These are phyloP conservation scores for Leucocoprinus leucothites DNA, from an alignment of 768 basidiomycete genomes.

Conservation along the genomic window DNA sequence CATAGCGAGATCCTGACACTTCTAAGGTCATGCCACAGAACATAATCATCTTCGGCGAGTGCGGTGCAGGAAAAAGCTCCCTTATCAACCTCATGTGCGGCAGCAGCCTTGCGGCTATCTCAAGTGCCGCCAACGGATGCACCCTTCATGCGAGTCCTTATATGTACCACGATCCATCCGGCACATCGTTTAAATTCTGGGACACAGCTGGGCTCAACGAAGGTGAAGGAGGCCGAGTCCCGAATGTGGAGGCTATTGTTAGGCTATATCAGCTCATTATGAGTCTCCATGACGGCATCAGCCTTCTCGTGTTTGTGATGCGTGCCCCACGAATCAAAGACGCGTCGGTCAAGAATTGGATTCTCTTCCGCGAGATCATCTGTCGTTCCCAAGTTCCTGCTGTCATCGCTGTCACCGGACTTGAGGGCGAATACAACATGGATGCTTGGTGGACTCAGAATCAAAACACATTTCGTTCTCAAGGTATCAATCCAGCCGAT, in stretches of 20 bases:
- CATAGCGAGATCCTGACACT: neutral
- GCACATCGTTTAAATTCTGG: constrained; percentile 24
- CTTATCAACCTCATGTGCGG: constrained; percentile 38
- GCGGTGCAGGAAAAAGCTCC: constrained; percentile 39
- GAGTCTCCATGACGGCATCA: constrained; percentile 31
- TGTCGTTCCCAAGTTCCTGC: constrained; percentile 36
- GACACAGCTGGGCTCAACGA: constrained; percentile 42
- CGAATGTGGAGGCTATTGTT: constrained; percentile 19
- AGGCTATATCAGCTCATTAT: constrained; percentile 28
- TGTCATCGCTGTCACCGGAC: constrained; percentile 33
- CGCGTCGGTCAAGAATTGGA: constrained; percentile 33
- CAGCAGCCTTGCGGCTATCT: constrained; percentile 23
- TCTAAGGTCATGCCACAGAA: constrained; percentile 16
- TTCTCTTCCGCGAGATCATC: constrained; percentile 33
- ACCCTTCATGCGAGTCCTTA: constrained; percentile 31
- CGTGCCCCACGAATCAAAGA: constrained; percentile 34
- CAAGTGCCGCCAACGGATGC: constrained; percentile 29
- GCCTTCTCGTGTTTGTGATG: constrained; percentile 37
- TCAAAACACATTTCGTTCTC: constrained; percentile 22
- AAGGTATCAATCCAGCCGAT: constrained; percentile 24
- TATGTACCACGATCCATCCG: constrained; percentile 19
- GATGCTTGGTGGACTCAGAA: constrained; percentile 31
- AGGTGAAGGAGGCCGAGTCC: constrained; percentile 21
- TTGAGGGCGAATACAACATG: constrained; percentile 28
- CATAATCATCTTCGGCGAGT: constrained; percentile 39